Conservation (phyloP, 345 rosid genomes). For the Turnera subulata region DNA sequence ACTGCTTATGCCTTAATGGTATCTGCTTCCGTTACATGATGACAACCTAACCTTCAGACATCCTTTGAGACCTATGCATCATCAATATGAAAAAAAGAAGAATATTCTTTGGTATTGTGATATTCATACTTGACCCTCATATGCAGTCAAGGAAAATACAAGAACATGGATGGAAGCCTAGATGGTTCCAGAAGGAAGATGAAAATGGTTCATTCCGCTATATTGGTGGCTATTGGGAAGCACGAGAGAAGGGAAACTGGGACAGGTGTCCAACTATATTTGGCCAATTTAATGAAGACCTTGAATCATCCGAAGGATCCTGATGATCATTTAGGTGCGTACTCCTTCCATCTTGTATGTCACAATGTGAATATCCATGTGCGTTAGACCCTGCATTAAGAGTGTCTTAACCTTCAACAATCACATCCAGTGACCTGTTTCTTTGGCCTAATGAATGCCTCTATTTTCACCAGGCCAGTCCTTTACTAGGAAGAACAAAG, state of each 20-base stretch:
- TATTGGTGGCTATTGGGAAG: slow-evolving; percentile 93
- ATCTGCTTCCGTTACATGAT: too few species aligned
- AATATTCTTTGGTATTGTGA: background rate
- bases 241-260: slow-evolving; percentile 63
- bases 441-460: too few species aligned
- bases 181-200: slow-evolving; percentile 68
- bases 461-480: too few species aligned
- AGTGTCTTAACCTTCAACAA: too few species aligned
- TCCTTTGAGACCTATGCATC: too few species aligned
- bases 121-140: background rate
- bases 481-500: too few species aligned
- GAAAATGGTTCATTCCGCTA: slow-evolving; percentile 60
- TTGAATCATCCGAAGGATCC: slow-evolving; percentile 26
- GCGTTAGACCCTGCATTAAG: background rate
- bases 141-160: slow-evolving; percentile 79
- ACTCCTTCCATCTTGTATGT: background rate
- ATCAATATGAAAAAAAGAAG: too few species aligned
- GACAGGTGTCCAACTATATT: slow-evolving; percentile 74
- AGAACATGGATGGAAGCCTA: slow-evolving; percentile 88
- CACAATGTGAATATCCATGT: background rate
- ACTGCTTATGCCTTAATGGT: too few species aligned
- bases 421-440: too few species aligned
- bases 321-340: slow-evolving; percentile 29
- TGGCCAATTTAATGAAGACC: slow-evolving; percentile 58
- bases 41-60: too few species aligned